Evolutionary conservation across 352 stramenopile genomes (phyloP).

Genomic region (Bremia lactucae): DNA sequence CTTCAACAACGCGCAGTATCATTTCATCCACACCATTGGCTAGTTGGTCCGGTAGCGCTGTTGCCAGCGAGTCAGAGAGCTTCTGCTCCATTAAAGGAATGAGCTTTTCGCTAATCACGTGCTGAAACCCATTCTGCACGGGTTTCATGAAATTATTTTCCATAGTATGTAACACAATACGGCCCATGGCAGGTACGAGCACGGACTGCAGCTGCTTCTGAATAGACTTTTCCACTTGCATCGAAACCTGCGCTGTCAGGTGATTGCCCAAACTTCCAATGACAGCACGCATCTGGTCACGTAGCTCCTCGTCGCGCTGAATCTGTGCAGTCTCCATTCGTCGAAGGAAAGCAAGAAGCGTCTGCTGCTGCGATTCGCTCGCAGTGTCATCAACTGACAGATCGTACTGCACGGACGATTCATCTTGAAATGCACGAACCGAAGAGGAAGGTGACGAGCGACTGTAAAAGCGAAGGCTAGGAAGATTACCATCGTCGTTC

Average conservation of each 20-base stretch:
- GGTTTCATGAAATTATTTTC: constrained; percentile 86
- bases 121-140: constrained; percentile 67
- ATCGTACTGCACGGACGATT: constrained; percentile 56
- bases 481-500: constrained; percentile 37
- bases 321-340: constrained; percentile 61
- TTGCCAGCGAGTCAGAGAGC: constrained; percentile 47
- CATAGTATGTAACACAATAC: constrained; percentile 82
- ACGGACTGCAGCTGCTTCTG: constrained; percentile 77
- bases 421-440: constrained; percentile 66
- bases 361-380: constrained; percentile 45
- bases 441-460: constrained; percentile 74
- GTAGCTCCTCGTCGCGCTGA: constrained; percentile 58
- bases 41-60: constrained; percentile 48
- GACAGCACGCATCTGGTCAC: constrained; percentile 54
- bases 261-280: constrained; percentile 50
- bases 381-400: constrained; percentile 58
- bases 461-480: constrained; percentile 50
- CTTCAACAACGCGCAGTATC: constrained; percentile 66
- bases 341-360: constrained; percentile 43
- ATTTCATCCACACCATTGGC: constrained; percentile 54
- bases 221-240: constrained; percentile 74
- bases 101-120: constrained; percentile 58
- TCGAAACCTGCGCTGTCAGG: constrained; percentile 43
- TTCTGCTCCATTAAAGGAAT: constrained; percentile 68
- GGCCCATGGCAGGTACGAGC: constrained; percentile 72